Evolutionary conservation across 768 basidiomycete genomes (phyloP).

Genomic region (Dioszegia hungarica): DNA sequence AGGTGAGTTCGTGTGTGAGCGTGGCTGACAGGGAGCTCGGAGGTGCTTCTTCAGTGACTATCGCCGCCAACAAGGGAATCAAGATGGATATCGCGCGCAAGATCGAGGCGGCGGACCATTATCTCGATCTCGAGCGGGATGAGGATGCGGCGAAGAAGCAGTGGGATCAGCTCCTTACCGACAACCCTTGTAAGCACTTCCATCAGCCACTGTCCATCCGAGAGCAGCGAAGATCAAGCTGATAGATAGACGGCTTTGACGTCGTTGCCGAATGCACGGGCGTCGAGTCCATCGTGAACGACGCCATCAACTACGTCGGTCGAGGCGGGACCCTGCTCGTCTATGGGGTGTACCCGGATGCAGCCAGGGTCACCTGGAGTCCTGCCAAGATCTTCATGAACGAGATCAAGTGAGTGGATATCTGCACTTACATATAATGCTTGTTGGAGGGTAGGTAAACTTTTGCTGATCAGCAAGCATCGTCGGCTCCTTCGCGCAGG

Average conservation of each 20-base stretch:
- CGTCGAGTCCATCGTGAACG: conserved; percentile 78
- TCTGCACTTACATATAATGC: neutral
- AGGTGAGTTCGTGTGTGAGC: conserved; percentile 51
- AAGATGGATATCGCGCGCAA: conserved; percentile 82
- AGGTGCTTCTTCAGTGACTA: conserved; percentile 71
- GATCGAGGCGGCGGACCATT: conserved; percentile 74
- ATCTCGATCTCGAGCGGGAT: conserved; percentile 66
- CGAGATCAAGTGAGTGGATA: conserved; percentile 60
- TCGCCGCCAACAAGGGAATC: conserved; percentile 71
- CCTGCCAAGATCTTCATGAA: conserved; percentile 74
- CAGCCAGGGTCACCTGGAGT: conserved; percentile 77
- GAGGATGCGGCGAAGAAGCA: conserved; percentile 67
- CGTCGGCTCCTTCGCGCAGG: conserved; percentile 85
- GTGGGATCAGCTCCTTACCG: conserved; percentile 72
- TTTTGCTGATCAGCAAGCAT: too few species aligned
- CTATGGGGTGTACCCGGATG: conserved; percentile 86
- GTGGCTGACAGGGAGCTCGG: conserved; percentile 54
- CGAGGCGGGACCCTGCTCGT: conserved; percentile 51
- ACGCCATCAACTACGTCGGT: conserved; percentile 82
- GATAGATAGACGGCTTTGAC: conserved; percentile 64
- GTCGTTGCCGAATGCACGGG: conserved; percentile 79
- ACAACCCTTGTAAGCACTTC: conserved; percentile 58
- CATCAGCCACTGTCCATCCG: neutral
- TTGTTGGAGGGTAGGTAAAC: too few species aligned
- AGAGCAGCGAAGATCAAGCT: too few species aligned